Evolutionary conservation across 208 protist genomes (phyloP).

Genomic region (Leishmania arabica): DNA sequence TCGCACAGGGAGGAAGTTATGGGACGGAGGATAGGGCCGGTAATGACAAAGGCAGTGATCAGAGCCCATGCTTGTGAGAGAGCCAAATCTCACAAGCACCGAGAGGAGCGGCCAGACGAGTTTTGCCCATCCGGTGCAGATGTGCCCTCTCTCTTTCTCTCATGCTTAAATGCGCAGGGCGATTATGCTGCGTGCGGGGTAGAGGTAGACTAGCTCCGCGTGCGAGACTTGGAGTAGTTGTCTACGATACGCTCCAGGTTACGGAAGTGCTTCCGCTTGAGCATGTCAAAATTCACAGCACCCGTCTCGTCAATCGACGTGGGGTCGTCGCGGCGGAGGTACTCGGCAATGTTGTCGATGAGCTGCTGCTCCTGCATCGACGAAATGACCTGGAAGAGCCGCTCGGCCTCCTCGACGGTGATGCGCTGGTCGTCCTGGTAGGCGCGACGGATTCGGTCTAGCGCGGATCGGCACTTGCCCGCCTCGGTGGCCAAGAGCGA

Average conservation of each 20-base stretch:
- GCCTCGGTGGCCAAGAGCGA: constrained; percentile 54
- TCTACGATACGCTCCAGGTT: constrained; percentile 62
- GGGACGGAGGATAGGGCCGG: background rate
- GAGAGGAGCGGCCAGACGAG: background rate
- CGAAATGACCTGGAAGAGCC: constrained; percentile 41
- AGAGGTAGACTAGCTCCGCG: constrained; percentile 12
- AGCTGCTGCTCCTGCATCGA: constrained; percentile 41
- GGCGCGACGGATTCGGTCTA: constrained; percentile 42
- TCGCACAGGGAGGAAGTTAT: background rate
- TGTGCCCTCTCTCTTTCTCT: background rate
- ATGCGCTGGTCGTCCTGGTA: constrained; percentile 55
- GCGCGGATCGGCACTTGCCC: constrained; percentile 39
- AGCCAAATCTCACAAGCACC: background rate
- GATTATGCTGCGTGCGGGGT: background rate
- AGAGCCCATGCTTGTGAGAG: background rate
- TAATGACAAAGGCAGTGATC: background rate
- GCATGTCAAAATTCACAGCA: constrained; percentile 43
- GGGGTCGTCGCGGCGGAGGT: constrained; percentile 53
- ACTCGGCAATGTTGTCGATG: constrained; percentile 42
- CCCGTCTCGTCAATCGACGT: constrained; percentile 45
- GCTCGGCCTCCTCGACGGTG: constrained; percentile 48
- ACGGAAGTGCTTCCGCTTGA: constrained; percentile 65
- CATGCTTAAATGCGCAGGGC: background rate
- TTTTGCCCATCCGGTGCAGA: background rate
- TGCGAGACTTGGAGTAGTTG: constrained; percentile 33